Evolutionary conservation across 306 rosid genomes (phyloP).

Genomic region (Coriaria nepalensis): DNA sequence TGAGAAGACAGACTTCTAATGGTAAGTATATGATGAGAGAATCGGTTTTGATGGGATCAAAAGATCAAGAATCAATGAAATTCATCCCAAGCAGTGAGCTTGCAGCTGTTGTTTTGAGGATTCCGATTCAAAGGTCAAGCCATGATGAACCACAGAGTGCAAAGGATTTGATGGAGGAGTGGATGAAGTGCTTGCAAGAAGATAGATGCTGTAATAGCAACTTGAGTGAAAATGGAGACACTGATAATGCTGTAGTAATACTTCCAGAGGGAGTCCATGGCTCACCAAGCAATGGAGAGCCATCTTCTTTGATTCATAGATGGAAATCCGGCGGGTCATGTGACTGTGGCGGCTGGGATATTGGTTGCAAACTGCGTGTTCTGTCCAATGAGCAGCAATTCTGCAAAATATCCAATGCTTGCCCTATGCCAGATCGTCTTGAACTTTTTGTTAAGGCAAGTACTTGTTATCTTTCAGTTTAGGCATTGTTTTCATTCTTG

Average conservation of each 20-base stretch:
- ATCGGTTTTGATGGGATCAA: slow-evolving; percentile 37
- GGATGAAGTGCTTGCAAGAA: slow-evolving; percentile 27
- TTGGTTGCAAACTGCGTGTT: slow-evolving; percentile 75
- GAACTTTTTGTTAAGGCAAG: slow-evolving; percentile 53
- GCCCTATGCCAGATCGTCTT: slow-evolving; percentile 17
- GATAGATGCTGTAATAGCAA: slow-evolving; percentile 23
- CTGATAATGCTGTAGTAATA: slow-evolving; percentile 32
- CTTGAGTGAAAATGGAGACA: slow-evolving; percentile 25
- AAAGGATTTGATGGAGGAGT: slow-evolving; percentile 18
- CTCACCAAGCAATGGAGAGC: slow-evolving; percentile 56
- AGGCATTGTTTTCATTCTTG: neutral
- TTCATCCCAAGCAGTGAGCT: slow-evolving; percentile 42
- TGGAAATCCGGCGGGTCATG: slow-evolving; percentile 78
- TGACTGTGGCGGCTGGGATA: slow-evolving; percentile 98
- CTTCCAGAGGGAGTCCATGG: slow-evolving; percentile 77
- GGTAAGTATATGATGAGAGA: slow-evolving; percentile 32
- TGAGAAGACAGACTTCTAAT: slow-evolving; percentile 16
- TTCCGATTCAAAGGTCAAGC: slow-evolving; percentile 28
- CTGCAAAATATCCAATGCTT: slow-evolving; percentile 20
- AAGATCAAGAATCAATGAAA: slow-evolving; percentile 28
- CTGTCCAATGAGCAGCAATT: slow-evolving; percentile 37
- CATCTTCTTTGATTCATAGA: slow-evolving; percentile 57
- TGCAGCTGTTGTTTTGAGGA: slow-evolving; percentile 57
- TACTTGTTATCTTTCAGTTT: slow-evolving; percentile 10
- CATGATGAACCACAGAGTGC: slow-evolving; percentile 14